Evolutionary conservation across 495 filamentous ascomycete species (phyloP).

Genomic region (Staphylotrichum tortipilum): DNA sequence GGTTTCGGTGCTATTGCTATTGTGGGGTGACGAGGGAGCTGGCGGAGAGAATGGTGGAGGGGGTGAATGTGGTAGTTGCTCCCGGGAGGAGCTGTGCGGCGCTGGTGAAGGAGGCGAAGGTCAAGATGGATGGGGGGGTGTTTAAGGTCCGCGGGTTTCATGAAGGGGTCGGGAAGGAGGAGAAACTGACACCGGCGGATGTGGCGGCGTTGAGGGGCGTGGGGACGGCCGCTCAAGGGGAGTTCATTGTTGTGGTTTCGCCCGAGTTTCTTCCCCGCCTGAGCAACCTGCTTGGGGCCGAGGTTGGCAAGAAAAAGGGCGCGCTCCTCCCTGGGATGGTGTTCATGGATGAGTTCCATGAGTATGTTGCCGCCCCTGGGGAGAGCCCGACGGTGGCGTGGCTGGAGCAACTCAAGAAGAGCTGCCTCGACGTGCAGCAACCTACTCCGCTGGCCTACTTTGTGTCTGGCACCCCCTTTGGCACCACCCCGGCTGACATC

Average conservation of each 20-base stretch:
- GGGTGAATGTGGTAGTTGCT: constrained; percentile 16
- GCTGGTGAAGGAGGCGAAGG: constrained; percentile 14
- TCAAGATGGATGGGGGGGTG: constrained; percentile 16
- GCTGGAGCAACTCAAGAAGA: constrained; percentile 15
- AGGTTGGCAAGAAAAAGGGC: constrained; percentile 5
- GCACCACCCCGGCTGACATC: constrained; percentile 12
- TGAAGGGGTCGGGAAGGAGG: constrained; percentile 5
- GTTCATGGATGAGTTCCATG: constrained; percentile 25
- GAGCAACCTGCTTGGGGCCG: background rate
- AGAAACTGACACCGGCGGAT: constrained; percentile 9
- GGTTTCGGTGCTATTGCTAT: constrained; percentile 22
- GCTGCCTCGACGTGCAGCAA: background rate
- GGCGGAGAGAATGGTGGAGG: constrained; percentile 17
- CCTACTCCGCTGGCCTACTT: constrained; percentile 14
- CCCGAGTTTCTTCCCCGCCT: constrained; percentile 6
- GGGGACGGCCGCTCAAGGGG: background rate
- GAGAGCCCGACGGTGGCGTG: constrained; percentile 6
- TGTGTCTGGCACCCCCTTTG: constrained; percentile 22
- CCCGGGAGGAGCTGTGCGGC: constrained; percentile 11
- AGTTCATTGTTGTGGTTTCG: constrained; percentile 14
- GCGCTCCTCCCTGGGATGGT: constrained; percentile 17
- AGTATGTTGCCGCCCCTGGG: constrained; percentile 9
- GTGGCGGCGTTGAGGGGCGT: background rate
- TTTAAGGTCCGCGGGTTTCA: constrained; percentile 12
- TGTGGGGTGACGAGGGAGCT: constrained; percentile 9